Percentiles rank a stretch among this genome's conserved stretches.
These are phyloP conservation scores for Trichodelitschia bisporula DNA, from an alignment of 495 filamentous ascomycete genomes.

Conservation along the genomic window DNA sequence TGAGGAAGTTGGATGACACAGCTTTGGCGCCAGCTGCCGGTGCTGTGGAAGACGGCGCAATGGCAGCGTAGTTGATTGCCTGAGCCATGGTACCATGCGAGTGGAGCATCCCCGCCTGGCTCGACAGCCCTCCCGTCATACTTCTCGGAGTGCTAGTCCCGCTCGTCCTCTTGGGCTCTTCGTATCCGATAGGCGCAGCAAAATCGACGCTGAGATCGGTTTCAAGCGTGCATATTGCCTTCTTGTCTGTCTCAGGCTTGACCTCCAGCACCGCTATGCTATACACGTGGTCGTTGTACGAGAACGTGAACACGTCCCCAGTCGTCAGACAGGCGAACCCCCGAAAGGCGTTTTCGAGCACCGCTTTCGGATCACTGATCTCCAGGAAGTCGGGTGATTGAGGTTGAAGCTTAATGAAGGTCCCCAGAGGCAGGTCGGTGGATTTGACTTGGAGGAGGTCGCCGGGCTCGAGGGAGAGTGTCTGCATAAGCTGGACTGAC, in stretches of 20 bases:
- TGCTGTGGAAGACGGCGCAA: slow-evolving; percentile 49
- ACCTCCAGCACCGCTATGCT: slow-evolving; percentile 82
- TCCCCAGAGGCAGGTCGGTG: slow-evolving; percentile 68
- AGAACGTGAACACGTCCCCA: slow-evolving; percentile 81
- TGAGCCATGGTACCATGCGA: slow-evolving; percentile 85
- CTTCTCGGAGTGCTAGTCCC: slow-evolving; percentile 46
- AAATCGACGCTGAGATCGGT: slow-evolving; percentile 93
- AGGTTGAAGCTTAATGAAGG: slow-evolving; percentile 85
- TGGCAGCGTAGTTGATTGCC: slow-evolving; percentile 88
- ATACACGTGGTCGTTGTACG: slow-evolving; percentile 82
- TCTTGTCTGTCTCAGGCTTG: slow-evolving; percentile 57
- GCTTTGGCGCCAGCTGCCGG: slow-evolving; percentile 34
- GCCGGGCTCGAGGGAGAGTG: slow-evolving; percentile 62
- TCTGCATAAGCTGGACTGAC: slow-evolving; percentile 62
- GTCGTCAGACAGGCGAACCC: slow-evolving; percentile 84
- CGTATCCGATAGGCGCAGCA: slow-evolving; percentile 76
- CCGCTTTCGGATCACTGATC: slow-evolving; percentile 93
- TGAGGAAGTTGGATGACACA: slow-evolving; percentile 54
- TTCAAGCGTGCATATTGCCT: slow-evolving; percentile 73
- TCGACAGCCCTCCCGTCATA: slow-evolving; percentile 21
- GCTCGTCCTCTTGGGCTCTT: slow-evolving; percentile 29
- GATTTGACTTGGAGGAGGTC: slow-evolving; percentile 88
- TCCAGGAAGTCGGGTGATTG: slow-evolving; percentile 82
- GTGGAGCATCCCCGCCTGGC: slow-evolving; percentile 47
- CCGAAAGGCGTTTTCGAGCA: slow-evolving; percentile 83